phyloP scores from a whole-genome alignment of 1,284 basidiomycete species.

The Cronartium quercuum region DNA sequence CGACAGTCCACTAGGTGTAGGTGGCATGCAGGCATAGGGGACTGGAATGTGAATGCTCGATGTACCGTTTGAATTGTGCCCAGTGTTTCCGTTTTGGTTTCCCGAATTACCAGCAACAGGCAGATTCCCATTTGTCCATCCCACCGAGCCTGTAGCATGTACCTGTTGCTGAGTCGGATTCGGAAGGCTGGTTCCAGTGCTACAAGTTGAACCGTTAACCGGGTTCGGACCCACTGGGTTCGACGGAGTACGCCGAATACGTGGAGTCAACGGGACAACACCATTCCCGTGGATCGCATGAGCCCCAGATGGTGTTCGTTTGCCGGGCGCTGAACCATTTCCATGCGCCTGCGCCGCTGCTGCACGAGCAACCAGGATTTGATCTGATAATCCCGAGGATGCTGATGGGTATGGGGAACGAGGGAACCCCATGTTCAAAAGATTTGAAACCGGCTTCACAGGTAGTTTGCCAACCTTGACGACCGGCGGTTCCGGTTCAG shows the following conservation, averaged over 20 bases:
- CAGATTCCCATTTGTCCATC: neutral
- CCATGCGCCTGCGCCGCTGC: slow-evolving; percentile 14
- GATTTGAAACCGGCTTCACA: slow-evolving; percentile 7
- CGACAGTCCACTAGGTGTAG: neutral
- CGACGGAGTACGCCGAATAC: neutral
- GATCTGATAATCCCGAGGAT: slow-evolving; percentile 9
- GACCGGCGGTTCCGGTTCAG: slow-evolving; percentile 13
- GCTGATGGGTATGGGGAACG: slow-evolving; percentile 3
- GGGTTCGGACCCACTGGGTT: neutral
- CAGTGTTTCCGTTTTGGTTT: neutral
- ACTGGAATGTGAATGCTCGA: neutral
- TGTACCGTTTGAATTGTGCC: neutral
- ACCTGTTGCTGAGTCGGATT: neutral
- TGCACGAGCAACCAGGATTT: slow-evolving; percentile 11
- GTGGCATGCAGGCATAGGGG: neutral
- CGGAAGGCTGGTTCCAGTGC: neutral
- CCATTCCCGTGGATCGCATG: neutral
- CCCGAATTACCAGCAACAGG: neutral
- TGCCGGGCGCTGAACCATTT: neutral
- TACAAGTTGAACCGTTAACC: neutral
- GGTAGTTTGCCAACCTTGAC: slow-evolving; percentile 34
- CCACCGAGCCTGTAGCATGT: neutral
- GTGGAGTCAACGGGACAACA: neutral
- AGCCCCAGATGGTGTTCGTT: neutral
- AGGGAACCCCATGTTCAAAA: slow-evolving; percentile 9